Conservation (phyloP, 2,329 filamentous ascomycete species). For the Colletotrichum acutatum region DNA sequence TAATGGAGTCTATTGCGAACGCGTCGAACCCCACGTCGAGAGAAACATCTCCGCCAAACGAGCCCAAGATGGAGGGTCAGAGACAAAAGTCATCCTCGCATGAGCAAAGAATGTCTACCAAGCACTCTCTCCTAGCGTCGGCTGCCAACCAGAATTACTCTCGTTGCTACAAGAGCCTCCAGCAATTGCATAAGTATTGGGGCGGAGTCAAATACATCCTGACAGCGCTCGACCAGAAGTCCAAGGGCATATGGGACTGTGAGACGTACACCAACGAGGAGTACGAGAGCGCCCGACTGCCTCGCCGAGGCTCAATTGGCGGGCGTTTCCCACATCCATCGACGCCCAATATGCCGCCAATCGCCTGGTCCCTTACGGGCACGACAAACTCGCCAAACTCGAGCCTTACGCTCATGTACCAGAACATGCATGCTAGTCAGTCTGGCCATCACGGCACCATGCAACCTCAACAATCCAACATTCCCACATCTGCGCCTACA, state of each 20-base stretch:
- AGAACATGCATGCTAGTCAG: conserved; percentile 58
- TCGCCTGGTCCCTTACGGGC: conserved; percentile 89
- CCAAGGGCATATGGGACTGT: conserved; percentile 86
- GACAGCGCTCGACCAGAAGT: conserved; percentile 86
- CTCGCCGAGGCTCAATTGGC: conserved; percentile 52
- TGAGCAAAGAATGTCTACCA: conserved; percentile 59
- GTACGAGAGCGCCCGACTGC: conserved; percentile 73
- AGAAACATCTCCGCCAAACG: conserved; percentile 61
- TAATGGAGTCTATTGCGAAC: conserved; percentile 82
- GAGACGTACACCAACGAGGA: conserved; percentile 77
- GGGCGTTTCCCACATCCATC: conserved; percentile 56
- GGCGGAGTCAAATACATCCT: conserved; percentile 88
- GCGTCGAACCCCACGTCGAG: conserved; percentile 75
- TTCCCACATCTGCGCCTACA: conserved; percentile 53
- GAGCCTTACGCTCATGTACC: conserved; percentile 84
- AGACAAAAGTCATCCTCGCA: conserved; percentile 33
- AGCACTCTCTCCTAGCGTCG: conserved; percentile 81
- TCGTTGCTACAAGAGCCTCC: conserved; percentile 83
- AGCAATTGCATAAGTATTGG: conserved; percentile 87
- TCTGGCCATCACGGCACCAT: conserved; percentile 4
- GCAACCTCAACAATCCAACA: conserved; percentile 23
- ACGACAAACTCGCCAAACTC: conserved; percentile 88
- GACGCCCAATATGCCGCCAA: conserved; percentile 64
- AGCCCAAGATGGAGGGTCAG: conserved; percentile 37
- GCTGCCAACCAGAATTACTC: conserved; percentile 90